Evolutionary conservation across 73 alveolate species (phyloP), one percentile per base, ranked within the genome.

Genomic region (Paramecium pentaurelia): DNA sequence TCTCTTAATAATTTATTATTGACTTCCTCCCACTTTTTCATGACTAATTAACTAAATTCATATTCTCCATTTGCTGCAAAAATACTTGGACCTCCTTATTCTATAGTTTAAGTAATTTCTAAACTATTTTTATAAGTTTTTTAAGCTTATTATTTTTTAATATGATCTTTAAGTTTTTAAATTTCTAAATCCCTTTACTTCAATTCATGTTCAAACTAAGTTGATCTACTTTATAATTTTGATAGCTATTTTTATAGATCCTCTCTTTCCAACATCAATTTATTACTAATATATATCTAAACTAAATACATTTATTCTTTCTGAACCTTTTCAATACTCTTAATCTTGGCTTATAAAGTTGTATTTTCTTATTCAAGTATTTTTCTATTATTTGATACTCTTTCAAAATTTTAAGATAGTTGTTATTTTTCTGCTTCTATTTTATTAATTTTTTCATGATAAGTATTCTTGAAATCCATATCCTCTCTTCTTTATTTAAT

Each of bases 31-130:
- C 75, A 80, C 49, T 47, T 42, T 80, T 80, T 80, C 71, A 80
- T 49, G 8, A 49, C 75, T 27, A 80, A 45, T 20, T 80, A 9
- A 45, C 77, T 45, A 80, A 80, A 80, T 80, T 80, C 91, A 45
- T 80, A 49, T 45, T 80, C 91, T 47, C 77, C 91, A 80, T 80
- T 80, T 4, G 58, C 91, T 27, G 75, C 49, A 49, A 80, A 80
- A 22, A 80, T 42, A 42, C 47, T 80, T 42, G 91, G 58, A 3
- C 91, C 91, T n/a, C 60, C 47, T 22, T 34, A 14, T n/a, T 73
- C 87, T 14, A 73, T 36, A 4, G 34, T 20, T 34, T 34, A 73
- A 8, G 87, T 73, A 4, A 73, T 11, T 38, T 73, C 87, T 18
- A 73, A 16, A 73, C 60, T 10, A 73, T 73, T 73, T 73, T 73